Evolutionary conservation across 768 basidiomycete species (phyloP).

Genomic region (Pleurotus sapidus): DNA sequence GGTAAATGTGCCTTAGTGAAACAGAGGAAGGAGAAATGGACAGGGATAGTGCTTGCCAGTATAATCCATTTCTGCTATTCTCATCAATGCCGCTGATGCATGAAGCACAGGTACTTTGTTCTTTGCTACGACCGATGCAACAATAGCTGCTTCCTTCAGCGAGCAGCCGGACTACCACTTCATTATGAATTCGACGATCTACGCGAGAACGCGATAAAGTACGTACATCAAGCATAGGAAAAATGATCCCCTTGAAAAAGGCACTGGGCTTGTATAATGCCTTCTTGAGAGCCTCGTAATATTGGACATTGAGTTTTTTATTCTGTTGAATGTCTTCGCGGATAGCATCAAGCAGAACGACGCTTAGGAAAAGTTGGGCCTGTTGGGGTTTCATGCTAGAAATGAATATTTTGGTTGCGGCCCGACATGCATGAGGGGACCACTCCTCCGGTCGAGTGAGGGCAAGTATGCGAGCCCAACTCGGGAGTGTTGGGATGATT

Average conservation of each 20-base stretch:
- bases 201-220: background rate
- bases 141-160: slow-evolving; percentile 90
- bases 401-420: slow-evolving; percentile 93
- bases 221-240: slow-evolving; percentile 89
- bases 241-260: slow-evolving; percentile 97
- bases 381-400: slow-evolving; percentile 96
- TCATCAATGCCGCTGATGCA: slow-evolving; percentile 90
- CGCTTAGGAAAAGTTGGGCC: slow-evolving; percentile 88
- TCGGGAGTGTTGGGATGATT: slow-evolving; percentile 91
- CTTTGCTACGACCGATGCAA: slow-evolving; percentile 87
- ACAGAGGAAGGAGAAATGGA: background rate
- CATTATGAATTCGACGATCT: background rate
- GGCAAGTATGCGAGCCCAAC: slow-evolving; percentile 95
- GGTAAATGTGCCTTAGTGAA: background rate
- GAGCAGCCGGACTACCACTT: slow-evolving; percentile 64
- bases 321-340: slow-evolving; percentile 84
- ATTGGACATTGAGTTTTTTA: slow-evolving; percentile 89
- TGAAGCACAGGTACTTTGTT: slow-evolving; percentile 96
- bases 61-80: slow-evolving; percentile 96
- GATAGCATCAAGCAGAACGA: slow-evolving; percentile 87
- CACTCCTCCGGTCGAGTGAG: slow-evolving; percentile 90
- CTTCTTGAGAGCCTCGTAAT: slow-evolving; percentile 90
- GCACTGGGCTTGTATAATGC: slow-evolving; percentile 95
- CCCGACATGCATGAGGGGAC: slow-evolving; percentile 93
- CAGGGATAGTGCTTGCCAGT: slow-evolving; percentile 47